Base-by-base conservation (phyloP, 139 green algal genomes). In the Picochlorum sp. region DNA sequence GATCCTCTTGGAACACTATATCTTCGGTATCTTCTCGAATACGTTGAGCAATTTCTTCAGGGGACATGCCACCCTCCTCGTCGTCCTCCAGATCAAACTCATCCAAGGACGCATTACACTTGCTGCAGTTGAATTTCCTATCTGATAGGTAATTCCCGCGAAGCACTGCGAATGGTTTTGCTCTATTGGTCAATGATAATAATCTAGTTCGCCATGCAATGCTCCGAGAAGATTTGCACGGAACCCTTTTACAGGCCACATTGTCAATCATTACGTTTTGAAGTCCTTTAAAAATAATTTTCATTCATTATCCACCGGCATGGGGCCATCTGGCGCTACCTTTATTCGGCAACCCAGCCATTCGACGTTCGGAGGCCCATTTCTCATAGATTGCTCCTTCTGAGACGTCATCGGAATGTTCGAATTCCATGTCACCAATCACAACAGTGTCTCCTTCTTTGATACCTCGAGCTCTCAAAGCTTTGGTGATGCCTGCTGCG, bases 361-460 rank as follows among this genome's bases (percentile, higher is more conserved):
- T 72, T 56, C 73, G 72, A 63, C 86, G 81, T 45, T 88, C 84
- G 15, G 69, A 60, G 47, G 71, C 9, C 87, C 87, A 95, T 34
- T 68, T 65, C 2, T 77, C 80, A 64, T 90, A 95, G 68, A 88
- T 65, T 4, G 72, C 75, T 0, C 56, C 65, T 62, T 91, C 78
- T n/a, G 62, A 72, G 49, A 66, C 59, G 49, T 93, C 84, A 13
- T 84, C 69, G 16, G 45, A 69, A 77, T 85, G 92, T 10, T 77
- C 52, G 69, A 95, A 90, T 71, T 90, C 86, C 6, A 75, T 70
- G 13, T 82, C 72, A 4, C 85, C 85, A 15, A 95, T 79, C 8
- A 85, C 69, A 9, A 96, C 88, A 2, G 80, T 88, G 67, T 96
- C 86, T 3, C 88, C 88, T 54, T 88, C 74, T 63, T 71, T 30